Conservation (phyloP, 257 asterid species). For the Voacanga thouarsii region DNA sequence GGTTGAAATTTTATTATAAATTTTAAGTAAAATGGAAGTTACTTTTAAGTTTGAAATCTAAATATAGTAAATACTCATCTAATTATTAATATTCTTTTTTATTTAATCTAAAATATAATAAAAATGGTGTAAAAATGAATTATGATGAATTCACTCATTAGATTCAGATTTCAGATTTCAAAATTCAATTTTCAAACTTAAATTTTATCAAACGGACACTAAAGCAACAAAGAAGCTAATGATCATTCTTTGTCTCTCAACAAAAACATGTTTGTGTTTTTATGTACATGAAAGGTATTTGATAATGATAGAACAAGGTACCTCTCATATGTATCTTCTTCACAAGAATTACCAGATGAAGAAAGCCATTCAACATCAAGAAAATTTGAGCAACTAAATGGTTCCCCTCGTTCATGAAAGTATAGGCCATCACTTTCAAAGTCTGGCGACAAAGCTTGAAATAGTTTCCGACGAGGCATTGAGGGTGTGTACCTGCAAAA, state of each 20-base stretch:
- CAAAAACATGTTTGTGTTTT: not conserved
- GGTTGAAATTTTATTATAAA: no score
- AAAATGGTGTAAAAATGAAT: no score
- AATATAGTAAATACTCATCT: no score
- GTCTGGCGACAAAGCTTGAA: slow-evolving; percentile 42
- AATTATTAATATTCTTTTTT: no score
- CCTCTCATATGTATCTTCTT: slow-evolving; percentile 82
- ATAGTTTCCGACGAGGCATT: slow-evolving; percentile 52
- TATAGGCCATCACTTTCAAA: slow-evolving; percentile 39
- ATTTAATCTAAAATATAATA: no score
- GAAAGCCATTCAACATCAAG: slow-evolving; percentile 76
- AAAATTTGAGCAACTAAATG: slow-evolving; percentile 68
- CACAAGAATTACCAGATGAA: slow-evolving; percentile 88
- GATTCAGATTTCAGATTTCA: no score
- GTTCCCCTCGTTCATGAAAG: slow-evolving; percentile 43
- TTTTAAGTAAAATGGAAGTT: no score
- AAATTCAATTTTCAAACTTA: no score
- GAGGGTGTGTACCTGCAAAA: slow-evolving; percentile 62
- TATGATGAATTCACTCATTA: no score
- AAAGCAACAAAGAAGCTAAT: not conserved
- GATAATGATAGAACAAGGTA: slow-evolving; percentile 19
- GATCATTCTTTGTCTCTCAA: not conserved
- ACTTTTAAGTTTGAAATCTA: no score
- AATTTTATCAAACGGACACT: no score
- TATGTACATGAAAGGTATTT: not conserved